A percentile compares a stretch with the other conserved stretches of the same genome.
Conservation (phyloP, 768 basidiomycete genomes). For the Mycena capillaripes region DNA sequence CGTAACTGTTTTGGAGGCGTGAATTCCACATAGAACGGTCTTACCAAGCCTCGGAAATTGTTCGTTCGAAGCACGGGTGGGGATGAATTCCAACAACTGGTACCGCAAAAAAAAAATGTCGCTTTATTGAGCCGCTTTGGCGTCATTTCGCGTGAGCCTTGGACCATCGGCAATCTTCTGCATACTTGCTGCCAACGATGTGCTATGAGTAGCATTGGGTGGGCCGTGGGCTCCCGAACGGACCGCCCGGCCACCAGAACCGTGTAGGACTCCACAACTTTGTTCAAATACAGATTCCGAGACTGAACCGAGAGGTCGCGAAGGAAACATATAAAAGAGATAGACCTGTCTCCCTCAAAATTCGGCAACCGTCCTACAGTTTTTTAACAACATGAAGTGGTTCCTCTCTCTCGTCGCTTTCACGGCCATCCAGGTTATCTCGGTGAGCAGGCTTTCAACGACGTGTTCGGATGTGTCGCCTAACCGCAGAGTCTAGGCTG, state of each 20-base stretch:
- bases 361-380: conserved; percentile 9
- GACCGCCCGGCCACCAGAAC: not conserved
- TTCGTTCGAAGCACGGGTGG: not conserved
- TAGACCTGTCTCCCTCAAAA: conserved; percentile 4
- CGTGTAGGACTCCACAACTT: not conserved
- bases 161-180: no score
- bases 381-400: conserved; percentile 49
- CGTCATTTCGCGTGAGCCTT: no score
- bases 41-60: not conserved
- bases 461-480: not conserved
- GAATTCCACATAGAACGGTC: not conserved
- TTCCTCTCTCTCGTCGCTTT: conserved; percentile 49
- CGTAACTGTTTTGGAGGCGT: not conserved
- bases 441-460: conserved; percentile 33
- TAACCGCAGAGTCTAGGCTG: conserved; percentile 4
- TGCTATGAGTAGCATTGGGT: not conserved
- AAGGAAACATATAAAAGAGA: conserved; percentile 9
- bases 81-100: not conserved
- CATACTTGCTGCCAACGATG: no score
- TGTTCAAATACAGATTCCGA: conserved; percentile 8
- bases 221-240: conserved; percentile 8
- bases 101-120: not conserved
- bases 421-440: conserved; percentile 46
- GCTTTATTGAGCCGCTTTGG: not conserved
- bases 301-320: conserved; percentile 10